Base-by-base conservation (phyloP, 257 asterid species). In the Echites panduratus region DNA sequence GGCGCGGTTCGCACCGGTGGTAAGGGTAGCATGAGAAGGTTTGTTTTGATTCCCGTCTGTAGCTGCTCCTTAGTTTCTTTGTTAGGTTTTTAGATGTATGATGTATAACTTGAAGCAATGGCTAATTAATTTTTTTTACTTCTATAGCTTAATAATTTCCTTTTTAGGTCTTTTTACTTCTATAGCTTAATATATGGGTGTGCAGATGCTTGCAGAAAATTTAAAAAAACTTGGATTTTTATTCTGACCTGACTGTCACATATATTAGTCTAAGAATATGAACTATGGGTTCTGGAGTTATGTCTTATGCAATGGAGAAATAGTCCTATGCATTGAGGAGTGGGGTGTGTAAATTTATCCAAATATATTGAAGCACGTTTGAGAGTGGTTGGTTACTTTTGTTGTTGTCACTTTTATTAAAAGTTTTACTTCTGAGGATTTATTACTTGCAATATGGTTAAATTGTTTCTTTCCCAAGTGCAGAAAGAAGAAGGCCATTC, bases 401-500 rank as follows among this genome's bases (percentile, higher is more conserved):
- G 47, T 7, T 35, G 16, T 62, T 35, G 47, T 35, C 26, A 16
- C 35, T 2, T 63, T 63, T 35, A 24, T 10, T 29, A 4, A 7
- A 38, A 35, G 17, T 17, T 35, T 17, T 64, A 2, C 49, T 12
- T 58, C 20, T 64, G 27, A 26, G 20, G 17, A 19, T 40, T 2
- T 63, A 44, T 7, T 63, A 38, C 49, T 19, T 63, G 13, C 24
- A 6, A 19, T 5, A 8, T 62, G 22, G 4, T 35, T 68, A 9
- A 68, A 16, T 68, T 48, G 7, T 48, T 48, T 3, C 27, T 68
- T 35, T 63, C 14, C 26, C 45, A 32, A 53, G n/a, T 77, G 73
- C 85, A 89, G 93, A 83, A 89, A 89, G 96, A 89, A 89, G 93
- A 89, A 89, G 86, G 93, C 93, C 9, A 84, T 89, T 61, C 96